Evolutionary conservation across 2,329 filamentous ascomycete species (phyloP).

Genomic region (Fusarium sp.): DNA sequence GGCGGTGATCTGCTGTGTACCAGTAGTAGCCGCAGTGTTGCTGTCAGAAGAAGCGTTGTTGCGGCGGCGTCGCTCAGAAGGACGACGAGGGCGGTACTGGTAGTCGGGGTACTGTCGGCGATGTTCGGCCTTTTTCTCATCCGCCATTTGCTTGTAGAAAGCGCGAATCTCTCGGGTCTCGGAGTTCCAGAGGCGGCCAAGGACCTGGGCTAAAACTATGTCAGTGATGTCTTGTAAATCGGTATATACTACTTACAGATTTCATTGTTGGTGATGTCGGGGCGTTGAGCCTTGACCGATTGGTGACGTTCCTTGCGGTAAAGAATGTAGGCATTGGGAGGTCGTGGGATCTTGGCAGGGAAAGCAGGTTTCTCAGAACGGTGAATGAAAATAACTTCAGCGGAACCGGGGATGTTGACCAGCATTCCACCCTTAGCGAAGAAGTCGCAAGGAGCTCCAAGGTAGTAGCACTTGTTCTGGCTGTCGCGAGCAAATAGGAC

Average conservation of each 20-base stretch:
- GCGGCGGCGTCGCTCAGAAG: conserved; percentile 24
- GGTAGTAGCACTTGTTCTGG: conserved; percentile 42
- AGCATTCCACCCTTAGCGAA: conserved; percentile 39
- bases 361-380: not conserved
- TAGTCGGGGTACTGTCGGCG: conserved; percentile 52
- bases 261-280: conserved; percentile 55
- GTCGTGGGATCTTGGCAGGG: conserved; percentile 49
- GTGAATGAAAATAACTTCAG: conserved; percentile 36
- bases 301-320: conserved; percentile 56
- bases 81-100: conserved; percentile 51
- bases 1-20: not conserved
- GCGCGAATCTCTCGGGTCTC: conserved; percentile 48
- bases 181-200: conserved; percentile 53
- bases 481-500: conserved; percentile 46
- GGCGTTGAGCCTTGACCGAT: conserved; percentile 49
- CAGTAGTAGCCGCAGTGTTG: not conserved
- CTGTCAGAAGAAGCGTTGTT: not conserved
- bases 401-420: conserved; percentile 18
- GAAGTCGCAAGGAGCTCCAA: conserved; percentile 44
- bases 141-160: conserved; percentile 49
- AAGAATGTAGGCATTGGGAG: conserved; percentile 57
- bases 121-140: conserved; percentile 48
- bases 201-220: conserved; percentile 51
- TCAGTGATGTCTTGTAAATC: not conserved
- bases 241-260: conserved; percentile 53